Conservation (phyloP, 345 rosid species). For the Combretum micranthum region DNA sequence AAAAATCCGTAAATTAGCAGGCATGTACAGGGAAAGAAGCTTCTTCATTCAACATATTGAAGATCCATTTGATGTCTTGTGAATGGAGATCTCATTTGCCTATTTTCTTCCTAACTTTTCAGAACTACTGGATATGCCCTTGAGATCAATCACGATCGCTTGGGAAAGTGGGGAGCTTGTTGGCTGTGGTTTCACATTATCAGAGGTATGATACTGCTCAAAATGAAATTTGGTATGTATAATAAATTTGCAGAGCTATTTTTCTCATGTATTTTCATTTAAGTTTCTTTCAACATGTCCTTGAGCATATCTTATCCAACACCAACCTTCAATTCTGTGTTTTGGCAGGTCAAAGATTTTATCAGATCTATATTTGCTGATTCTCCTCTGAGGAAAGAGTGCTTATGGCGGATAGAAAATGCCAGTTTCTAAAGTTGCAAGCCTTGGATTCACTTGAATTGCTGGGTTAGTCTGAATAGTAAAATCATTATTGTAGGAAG, state of each 20-base stretch:
- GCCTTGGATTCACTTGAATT: not conserved
- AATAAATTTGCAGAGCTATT: too few species aligned
- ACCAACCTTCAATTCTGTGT: not conserved
- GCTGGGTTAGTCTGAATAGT: too few species aligned
- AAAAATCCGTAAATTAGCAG: slow-evolving; percentile 83
- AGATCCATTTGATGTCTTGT: not conserved
- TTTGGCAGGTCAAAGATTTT: slow-evolving; percentile 65
- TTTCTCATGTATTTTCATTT: too few species aligned
- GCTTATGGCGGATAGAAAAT: slow-evolving; percentile 74
- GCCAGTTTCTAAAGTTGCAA: slow-evolving; percentile 18
- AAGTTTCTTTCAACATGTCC: not conserved
- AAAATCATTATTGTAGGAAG: too few species aligned
- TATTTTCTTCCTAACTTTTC: slow-evolving; percentile 7
- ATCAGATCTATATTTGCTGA: slow-evolving; percentile 82
- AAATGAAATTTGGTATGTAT: not conserved
- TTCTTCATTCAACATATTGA: not conserved
- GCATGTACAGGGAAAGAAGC: slow-evolving; percentile 24
- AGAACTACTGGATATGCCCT: slow-evolving; percentile 91
- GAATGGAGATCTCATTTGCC: not conserved
- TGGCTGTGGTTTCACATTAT: slow-evolving; percentile 56
- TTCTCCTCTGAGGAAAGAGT: slow-evolving; percentile 84
- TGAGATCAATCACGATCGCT: slow-evolving; percentile 62
- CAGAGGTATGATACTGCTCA: slow-evolving; percentile 50
- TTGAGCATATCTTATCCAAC: not conserved
- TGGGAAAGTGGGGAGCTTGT: slow-evolving; percentile 87